Evolutionary conservation across 2,329 filamentous ascomycete genomes (phyloP).

Genomic region (Pestalotiopsis sp.): DNA sequence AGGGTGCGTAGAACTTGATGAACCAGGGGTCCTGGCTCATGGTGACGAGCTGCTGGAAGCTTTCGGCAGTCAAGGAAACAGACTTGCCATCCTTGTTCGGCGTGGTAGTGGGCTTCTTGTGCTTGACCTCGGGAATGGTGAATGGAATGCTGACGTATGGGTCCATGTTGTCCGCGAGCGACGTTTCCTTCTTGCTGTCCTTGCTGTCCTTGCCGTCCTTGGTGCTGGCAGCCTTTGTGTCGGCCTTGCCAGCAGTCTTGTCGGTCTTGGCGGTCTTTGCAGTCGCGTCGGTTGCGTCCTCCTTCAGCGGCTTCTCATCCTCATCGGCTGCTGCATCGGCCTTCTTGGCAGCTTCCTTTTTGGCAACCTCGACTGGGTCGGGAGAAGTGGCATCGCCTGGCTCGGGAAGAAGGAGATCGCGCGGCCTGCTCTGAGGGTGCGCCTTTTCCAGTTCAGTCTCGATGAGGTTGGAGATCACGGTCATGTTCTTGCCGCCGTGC

Average conservation of each 20-base stretch:
- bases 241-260: slow-evolving; percentile 30
- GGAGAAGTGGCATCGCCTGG: slow-evolving; percentile 61
- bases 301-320: neutral
- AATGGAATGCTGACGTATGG: slow-evolving; percentile 13
- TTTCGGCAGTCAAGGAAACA: slow-evolving; percentile 76
- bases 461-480: slow-evolving; percentile 67
- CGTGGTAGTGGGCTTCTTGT: slow-evolving; percentile 54
- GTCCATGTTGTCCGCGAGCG: neutral
- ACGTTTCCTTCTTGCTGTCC: slow-evolving; percentile 27
- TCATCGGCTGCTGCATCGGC: neutral
- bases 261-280: slow-evolving; percentile 35
- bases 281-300: slow-evolving; percentile 22
- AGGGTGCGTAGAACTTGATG: slow-evolving; percentile 97
- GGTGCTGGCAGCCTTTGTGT: slow-evolving; percentile 23
- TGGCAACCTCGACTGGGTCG: slow-evolving; percentile 21
- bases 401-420: slow-evolving; percentile 68
- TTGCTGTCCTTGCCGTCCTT: slow-evolving; percentile 26
- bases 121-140: slow-evolving; percentile 34
- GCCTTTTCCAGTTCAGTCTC: slow-evolving; percentile 77
- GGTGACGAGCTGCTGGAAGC: slow-evolving; percentile 83
- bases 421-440: slow-evolving; percentile 78
- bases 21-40: slow-evolving; percentile 94
- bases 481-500: slow-evolving; percentile 68
- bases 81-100: slow-evolving; percentile 79
- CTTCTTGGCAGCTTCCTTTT: slow-evolving; percentile 25